Evolutionary conservation across 2,329 filamentous ascomycete genomes (phyloP).

Genomic region (Helicocarpus griseus): DNA sequence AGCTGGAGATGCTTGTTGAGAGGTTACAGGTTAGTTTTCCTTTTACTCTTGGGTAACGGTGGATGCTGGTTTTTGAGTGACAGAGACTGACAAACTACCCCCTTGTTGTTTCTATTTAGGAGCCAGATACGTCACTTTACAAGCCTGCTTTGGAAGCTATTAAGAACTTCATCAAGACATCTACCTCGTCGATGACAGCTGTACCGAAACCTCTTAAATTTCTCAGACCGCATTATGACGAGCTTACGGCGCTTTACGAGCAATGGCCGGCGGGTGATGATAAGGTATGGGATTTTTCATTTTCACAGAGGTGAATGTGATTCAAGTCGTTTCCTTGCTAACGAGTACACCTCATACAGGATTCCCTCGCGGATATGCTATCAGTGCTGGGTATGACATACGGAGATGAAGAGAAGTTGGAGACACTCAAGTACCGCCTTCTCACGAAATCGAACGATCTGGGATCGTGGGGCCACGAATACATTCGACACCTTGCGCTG

Average conservation of each 20-base stretch:
- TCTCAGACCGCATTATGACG: constrained; percentile 89
- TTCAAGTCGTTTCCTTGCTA: background rate
- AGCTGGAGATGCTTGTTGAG: constrained; percentile 97
- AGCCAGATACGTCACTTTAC: constrained; percentile 78
- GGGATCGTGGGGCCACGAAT: constrained; percentile 96
- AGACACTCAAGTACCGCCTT: constrained; percentile 91
- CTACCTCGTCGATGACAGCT: constrained; percentile 97
- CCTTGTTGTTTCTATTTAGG: constrained; percentile 42
- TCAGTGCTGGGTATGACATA: constrained; percentile 99
- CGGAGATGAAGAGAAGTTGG: constrained; percentile 89
- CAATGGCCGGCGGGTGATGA: constrained; percentile 75
- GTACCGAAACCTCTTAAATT: constrained; percentile 98
- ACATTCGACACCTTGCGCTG: constrained; percentile 86
- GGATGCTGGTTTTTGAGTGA: background rate
- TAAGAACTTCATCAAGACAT: constrained; percentile 98
- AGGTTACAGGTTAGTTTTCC: constrained; percentile 62
- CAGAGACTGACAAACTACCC: background rate
- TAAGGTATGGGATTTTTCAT: constrained; percentile 50
- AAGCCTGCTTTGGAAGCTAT: constrained; percentile 89
- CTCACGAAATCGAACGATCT: constrained; percentile 86
- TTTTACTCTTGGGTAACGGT: background rate
- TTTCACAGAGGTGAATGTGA: background rate
- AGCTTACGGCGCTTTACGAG: constrained; percentile 77
- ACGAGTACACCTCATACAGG: constrained; percentile 28
- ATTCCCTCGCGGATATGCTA: constrained; percentile 81